Evolutionary conservation across 2,329 filamentous ascomycete genomes (phyloP).

Genomic region (Sclerotinia sclerotiorum): DNA sequence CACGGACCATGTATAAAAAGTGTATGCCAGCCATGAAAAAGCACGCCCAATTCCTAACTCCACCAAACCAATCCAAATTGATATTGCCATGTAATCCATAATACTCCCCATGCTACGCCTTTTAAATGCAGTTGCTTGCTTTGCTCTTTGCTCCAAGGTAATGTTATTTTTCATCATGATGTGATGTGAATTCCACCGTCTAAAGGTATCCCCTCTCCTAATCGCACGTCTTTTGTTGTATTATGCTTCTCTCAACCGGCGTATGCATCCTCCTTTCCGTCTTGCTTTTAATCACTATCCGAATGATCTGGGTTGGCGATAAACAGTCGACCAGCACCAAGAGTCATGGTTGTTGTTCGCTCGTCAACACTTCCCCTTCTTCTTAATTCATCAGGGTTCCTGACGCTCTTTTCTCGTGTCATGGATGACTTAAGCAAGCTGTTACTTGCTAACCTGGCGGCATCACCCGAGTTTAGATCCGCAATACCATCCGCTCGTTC

Average conservation of each 20-base stretch:
- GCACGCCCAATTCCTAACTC: neutral
- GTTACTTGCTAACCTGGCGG: slow-evolving; percentile 56
- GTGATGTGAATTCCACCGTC: slow-evolving; percentile 16
- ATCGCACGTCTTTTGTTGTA: slow-evolving; percentile 8
- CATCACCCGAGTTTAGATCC: slow-evolving; percentile 48
- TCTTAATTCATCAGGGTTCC: slow-evolving; percentile 68
- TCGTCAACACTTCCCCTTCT: slow-evolving; percentile 83
- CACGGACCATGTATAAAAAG: slow-evolving; percentile 8
- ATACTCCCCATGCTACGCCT: slow-evolving; percentile 20
- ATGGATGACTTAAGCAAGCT: slow-evolving; percentile 58
- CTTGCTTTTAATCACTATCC: slow-evolving; percentile 37
- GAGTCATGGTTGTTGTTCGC: slow-evolving; percentile 68
- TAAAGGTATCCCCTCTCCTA: slow-evolving; percentile 26
- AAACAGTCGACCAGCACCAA: slow-evolving; percentile 66
- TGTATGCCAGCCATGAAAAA: neutral
- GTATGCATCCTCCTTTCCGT: too few relatives aligned
- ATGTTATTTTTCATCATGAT: neutral
- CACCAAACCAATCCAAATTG: slow-evolving; percentile 23
- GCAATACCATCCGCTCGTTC: slow-evolving; percentile 62
- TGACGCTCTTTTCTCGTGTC: slow-evolving; percentile 64
- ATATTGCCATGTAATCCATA: slow-evolving; percentile 24
- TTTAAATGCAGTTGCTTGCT: slow-evolving; percentile 18
- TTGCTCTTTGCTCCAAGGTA: slow-evolving; percentile 12
- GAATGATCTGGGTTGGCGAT: slow-evolving; percentile 75
- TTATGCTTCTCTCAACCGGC: neutral